A percentile compares a stretch with the other conserved stretches of the same genome.
Evolutionary conservation across 495 filamentous ascomycete genomes (phyloP).

Genomic region (Penicillium cataractarum): DNA sequence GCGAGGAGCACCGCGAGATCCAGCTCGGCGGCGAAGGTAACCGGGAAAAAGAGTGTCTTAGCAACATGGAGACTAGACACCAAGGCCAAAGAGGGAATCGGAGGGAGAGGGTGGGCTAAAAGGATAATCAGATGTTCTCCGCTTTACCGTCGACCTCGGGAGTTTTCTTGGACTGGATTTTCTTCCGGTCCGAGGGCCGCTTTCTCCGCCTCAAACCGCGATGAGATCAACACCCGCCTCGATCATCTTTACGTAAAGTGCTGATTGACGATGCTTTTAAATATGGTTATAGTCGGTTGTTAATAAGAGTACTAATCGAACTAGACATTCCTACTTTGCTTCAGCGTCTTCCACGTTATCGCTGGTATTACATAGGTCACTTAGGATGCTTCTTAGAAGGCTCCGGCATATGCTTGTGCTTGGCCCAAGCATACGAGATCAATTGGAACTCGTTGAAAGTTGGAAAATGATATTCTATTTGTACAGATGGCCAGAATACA

Average conservation of each 20-base stretch:
- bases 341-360: background rate
- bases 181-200: constrained; percentile 32
- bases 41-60: constrained; percentile 49
- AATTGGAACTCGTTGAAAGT: background rate
- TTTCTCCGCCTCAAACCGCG: constrained; percentile 27
- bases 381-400: too few species aligned
- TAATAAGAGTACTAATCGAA: background rate
- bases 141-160: constrained; percentile 39
- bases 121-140: constrained; percentile 34
- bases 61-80: constrained; percentile 53
- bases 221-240: constrained; percentile 3
- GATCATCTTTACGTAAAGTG: constrained; percentile 12
- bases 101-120: constrained; percentile 22
- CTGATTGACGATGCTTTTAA: background rate
- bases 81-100: constrained; percentile 21
- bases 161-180: constrained; percentile 36
- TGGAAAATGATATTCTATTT: constrained; percentile 36
- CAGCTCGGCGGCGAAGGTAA: constrained; percentile 55
- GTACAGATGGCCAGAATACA: constrained; percentile 39
- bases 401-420: too few species aligned
- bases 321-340: background rate
- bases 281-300: background rate
- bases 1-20: constrained; percentile 51
- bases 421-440: background rate
- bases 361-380: background rate